A percentile compares a stretch with the other conserved stretches of the same genome.
Conservation (phyloP, 78 protist genomes). For the Emiliania huxleyi region DNA sequence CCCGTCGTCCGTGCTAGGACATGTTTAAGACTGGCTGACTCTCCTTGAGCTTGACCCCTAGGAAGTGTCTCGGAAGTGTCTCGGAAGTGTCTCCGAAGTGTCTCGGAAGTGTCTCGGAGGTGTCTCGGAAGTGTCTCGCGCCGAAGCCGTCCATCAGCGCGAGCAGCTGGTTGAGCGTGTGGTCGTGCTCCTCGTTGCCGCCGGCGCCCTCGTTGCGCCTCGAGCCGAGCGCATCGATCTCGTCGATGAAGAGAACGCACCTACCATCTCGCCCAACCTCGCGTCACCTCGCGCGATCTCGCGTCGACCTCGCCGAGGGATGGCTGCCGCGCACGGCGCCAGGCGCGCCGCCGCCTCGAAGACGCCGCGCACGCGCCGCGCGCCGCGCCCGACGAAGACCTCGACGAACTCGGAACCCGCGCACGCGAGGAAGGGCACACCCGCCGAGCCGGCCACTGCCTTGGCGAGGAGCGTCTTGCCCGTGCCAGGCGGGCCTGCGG, state of each 20-base stretch:
- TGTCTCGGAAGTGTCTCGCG: too few species aligned
- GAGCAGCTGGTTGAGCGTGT: conserved; percentile 1
- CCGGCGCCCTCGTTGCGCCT: conserved; percentile 58
- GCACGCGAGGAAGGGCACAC: background rate
- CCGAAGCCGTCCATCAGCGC: background rate
- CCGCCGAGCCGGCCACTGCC: conserved; percentile 46
- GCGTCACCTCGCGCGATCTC: too few species aligned
- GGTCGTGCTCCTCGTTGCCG: conserved; percentile 12
- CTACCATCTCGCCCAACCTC: too few species aligned
- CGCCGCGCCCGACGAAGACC: conserved; percentile 19
- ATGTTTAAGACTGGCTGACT: too few species aligned
- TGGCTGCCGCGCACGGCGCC: too few species aligned
- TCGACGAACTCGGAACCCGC: conserved; percentile 22
- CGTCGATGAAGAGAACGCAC: conserved; percentile 98
- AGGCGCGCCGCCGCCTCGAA: background rate
- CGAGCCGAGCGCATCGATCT: conserved; percentile 98
- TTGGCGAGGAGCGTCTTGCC: conserved; percentile 94
- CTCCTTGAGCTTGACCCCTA: too few species aligned
- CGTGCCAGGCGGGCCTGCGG: conserved; percentile 78
- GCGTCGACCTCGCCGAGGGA: too few species aligned
- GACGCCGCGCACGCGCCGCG: background rate
- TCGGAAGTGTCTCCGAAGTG: too few species aligned
- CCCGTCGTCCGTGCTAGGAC: too few species aligned
- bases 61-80: too few species aligned
- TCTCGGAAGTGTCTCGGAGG: too few species aligned